phyloP scores from a whole-genome alignment of 2,329 filamentous ascomycete species.

The Aspergillus melleus region DNA sequence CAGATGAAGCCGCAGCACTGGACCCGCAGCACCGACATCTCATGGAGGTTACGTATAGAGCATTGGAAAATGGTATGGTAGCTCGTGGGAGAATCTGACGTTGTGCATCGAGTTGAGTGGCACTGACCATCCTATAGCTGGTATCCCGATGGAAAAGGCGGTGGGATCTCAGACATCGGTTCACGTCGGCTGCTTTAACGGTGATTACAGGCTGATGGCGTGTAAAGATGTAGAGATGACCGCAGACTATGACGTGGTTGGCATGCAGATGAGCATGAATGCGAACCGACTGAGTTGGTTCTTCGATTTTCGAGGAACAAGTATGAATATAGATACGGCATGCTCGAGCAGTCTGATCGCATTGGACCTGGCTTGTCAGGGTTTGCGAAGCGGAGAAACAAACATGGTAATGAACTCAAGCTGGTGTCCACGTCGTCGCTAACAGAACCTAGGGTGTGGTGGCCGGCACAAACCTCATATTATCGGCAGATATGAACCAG shows the following conservation, averaged over 20 bases:
- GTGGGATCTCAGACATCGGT: neutral
- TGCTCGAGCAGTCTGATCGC: constrained; percentile 16
- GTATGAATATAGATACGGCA: constrained; percentile 16
- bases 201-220: neutral
- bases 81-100: neutral
- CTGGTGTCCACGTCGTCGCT: neutral
- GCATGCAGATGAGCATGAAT: neutral
- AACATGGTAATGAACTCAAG: neutral
- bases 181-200: neutral
- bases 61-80: neutral
- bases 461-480: neutral
- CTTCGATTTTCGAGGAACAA: constrained; percentile 7
- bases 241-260: neutral
- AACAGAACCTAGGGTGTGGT: neutral
- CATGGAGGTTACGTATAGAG: constrained; percentile 1
- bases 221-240: neutral
- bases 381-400: neutral
- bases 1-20: neutral
- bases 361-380: constrained; percentile 8
- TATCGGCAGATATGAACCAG: neutral
- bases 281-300: constrained; percentile 7
- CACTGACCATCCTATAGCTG: neutral
- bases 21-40: constrained; percentile 2
- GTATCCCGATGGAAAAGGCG: neutral
- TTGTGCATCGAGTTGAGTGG: neutral